phyloP scores from a whole-genome alignment of 371 early-diverging fungal species.

The Conidiobolus incongruus region DNA sequence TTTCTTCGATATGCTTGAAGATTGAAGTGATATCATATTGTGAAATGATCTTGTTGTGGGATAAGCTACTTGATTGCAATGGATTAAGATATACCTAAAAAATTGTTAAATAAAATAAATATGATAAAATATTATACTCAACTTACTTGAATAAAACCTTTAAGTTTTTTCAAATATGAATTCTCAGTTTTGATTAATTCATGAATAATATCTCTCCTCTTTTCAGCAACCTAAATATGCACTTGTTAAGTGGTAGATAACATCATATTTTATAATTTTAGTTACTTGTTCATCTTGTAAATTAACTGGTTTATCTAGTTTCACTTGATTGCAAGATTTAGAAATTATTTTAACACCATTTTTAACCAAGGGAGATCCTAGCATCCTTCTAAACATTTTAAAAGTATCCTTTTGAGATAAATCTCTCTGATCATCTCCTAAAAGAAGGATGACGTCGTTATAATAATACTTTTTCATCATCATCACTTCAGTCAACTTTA shows the following conservation, averaged over 20 bases:
- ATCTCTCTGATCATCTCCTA: no score
- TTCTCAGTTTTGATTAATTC: constrained; percentile 1
- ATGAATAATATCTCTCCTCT: neutral
- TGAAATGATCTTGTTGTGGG: neutral
- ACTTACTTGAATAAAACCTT: constrained; percentile 1
- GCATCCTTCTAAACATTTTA: neutral
- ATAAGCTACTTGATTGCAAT: neutral
- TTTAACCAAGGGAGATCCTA: neutral
- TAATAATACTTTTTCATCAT: no score
- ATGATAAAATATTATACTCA: neutral
- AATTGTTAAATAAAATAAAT: neutral
- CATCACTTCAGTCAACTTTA: no score
- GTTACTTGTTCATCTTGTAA: no score
- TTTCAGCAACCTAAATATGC: neutral
- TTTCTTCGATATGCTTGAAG: constrained; percentile 4
- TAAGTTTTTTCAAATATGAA: constrained; percentile 1
- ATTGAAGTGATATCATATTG: constrained; percentile 3
- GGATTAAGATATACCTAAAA: constrained; percentile 3
- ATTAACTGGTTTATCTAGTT: no score
- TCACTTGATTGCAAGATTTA: no score
- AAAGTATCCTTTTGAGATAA: constrained; percentile 2
- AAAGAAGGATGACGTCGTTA: no score
- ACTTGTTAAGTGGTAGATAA: neutral
- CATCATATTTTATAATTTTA: no score
- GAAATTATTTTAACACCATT: neutral